Base-by-base conservation (phyloP, 2,329 filamentous ascomycete species). In the Aspergillus ochraceus region DNA sequence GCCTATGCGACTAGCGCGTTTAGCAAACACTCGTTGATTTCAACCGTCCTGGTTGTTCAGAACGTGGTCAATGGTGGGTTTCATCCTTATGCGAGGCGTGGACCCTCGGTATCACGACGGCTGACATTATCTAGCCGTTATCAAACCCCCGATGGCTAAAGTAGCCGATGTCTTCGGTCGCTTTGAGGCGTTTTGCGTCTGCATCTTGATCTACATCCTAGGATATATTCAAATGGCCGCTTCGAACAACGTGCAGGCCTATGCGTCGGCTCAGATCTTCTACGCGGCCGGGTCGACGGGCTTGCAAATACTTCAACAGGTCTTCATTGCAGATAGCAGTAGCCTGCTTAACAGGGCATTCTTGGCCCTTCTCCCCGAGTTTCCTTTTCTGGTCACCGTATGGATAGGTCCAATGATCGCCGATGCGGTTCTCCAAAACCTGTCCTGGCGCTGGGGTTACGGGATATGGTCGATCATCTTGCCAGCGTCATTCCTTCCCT, bases 311-410 rank as follows among this genome's bases (percentile, higher is more conserved):
- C 82, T 83, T 30, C 76, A 89, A 14, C 82, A 82, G 60, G 83
- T 91, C 26, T 86, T 90, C 68, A 84, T 88, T 60, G 86, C 88
- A 26, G 89, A 91, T 66, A 89, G 87, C 1, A 87, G 88, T 0
- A 81, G 81, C 19, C 77, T 91, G 46, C 81, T 83, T 60, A 88
- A 90, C 67, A 81, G 88, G 69, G 85, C 84, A 10, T 79, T 91
- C 54, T 83, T 88, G 66, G 84, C 86, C 47, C 86, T 87, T 1
- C 81, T 89, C 58, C 83, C 85, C 11, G 81, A 81, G 47, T 85
- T 88, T 0, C 88, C 89, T 0, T 89, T 87, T 66, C 83, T 91
- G 61, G 81, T 85, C 64, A 89, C 87, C 2, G 84, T 86, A 1
- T 91, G 85, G 77, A 80, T 86, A 52, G 83, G 86, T 2, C 82